A percentile compares a stretch with the other conserved stretches of the same genome.
phyloP scores from a whole-genome alignment of 2,329 filamentous ascomycete species.

The Grosmannia huntii region DNA sequence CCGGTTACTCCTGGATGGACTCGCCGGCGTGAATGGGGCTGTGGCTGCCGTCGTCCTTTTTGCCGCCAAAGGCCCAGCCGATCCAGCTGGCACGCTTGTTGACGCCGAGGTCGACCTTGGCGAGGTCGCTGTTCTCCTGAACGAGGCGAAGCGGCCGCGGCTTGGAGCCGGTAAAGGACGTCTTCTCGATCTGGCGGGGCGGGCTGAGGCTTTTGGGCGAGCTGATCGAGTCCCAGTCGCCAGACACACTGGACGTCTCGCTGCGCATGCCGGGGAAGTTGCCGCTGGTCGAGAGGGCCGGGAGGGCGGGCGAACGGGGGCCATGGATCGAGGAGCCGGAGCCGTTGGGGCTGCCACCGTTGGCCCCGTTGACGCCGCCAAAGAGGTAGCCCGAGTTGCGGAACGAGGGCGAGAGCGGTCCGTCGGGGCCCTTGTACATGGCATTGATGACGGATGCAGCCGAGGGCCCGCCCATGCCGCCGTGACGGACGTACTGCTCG shows the following conservation, averaged over 20 bases:
- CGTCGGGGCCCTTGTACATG: constrained; percentile 68
- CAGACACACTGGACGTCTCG: constrained; percentile 51
- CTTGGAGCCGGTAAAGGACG: constrained; percentile 54
- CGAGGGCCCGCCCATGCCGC: neutral
- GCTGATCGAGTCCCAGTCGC: constrained; percentile 44
- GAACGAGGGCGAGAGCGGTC: constrained; percentile 47
- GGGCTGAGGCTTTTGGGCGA: constrained; percentile 34
- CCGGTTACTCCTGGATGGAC: constrained; percentile 8
- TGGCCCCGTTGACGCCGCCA: neutral
- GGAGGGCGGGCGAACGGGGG: constrained; percentile 32
- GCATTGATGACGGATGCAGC: constrained; percentile 70
- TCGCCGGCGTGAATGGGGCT: neutral
- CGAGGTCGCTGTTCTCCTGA: constrained; percentile 54
- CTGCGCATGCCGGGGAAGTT: constrained; percentile 64
- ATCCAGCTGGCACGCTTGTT: constrained; percentile 55
- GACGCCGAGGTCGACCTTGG: constrained; percentile 26
- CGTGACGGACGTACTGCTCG: constrained; percentile 42
- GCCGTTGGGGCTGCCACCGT: constrained; percentile 12
- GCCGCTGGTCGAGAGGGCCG: constrained; percentile 22
- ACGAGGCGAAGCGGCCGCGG: constrained; percentile 78
- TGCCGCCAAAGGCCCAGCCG: constrained; percentile 40
- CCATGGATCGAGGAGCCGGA: constrained; percentile 20
- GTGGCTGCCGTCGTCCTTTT: constrained; percentile 29
- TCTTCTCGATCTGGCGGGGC: constrained; percentile 41
- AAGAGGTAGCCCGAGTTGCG: constrained; percentile 52